Base-by-base conservation (phyloP, 306 rosid species). In the Fragaria iinumae region DNA sequence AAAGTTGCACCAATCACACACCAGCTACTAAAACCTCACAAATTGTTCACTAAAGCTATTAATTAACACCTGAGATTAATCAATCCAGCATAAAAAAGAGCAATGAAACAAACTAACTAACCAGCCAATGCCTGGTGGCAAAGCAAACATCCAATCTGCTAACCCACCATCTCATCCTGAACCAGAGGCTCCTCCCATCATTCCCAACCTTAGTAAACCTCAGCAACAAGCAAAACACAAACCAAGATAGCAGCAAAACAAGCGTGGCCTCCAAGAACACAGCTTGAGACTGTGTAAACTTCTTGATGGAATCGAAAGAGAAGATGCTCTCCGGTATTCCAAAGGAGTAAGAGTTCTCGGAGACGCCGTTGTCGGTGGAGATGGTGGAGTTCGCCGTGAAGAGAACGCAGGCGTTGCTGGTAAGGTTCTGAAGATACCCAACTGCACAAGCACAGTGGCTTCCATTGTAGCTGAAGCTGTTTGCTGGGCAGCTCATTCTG, bases 81-180 rank as follows among this genome's bases (percentile, higher is more conserved):
- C 4, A 59, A 59, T 25, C 34, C 4, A 59, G 17, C 25, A 18
- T 50, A 38, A 18, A 23, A 60, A 65, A 13, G 49, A 29, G 44
- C n/a, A 64, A 29, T 38, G 32, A 34, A 20, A 79, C 1, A 6
- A n/a, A n/a, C n/a, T n/a, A 64, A 84, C 90, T 81, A 75, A 96
- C 99, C 98, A 96, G 87, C 97, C 97, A 96, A 81, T 96, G 98
- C 72, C 93, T 87, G 4, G 96, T 89, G 83, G 99, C 87, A 80
- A 96, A 96, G 86, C 92, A 89, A 85, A 96, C 67, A 79, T 96
- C 99, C 90, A 96, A 64, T 72, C 98, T 81, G 80, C 98, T 92
- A 32, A 92, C 78, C 88, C 89, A 87, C 99, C 99, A 96, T 69
- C 99, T 88, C 18, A 92, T 71, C 25, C 80, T 80, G 66, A 92